A percentile compares a stretch with the other conserved stretches of the same genome.
phyloP scores from a whole-genome alignment of 2,329 filamentous ascomycete species.

The Xylariaceae sp. region DNA sequence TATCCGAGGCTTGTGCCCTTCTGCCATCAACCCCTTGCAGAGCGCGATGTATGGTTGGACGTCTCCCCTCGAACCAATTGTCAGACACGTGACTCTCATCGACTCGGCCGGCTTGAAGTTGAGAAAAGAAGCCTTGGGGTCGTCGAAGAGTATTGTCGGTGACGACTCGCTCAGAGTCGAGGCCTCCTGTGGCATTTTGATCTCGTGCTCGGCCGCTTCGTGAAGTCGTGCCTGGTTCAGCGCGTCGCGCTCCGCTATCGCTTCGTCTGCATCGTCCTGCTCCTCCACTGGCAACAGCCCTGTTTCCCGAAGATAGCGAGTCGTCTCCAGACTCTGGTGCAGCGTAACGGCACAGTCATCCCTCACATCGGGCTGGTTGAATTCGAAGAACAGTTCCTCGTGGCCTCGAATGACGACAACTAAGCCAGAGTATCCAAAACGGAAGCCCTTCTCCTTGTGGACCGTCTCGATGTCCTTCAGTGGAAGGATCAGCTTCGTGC shows the following conservation, averaged over 20 bases:
- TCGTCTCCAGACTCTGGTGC: slow-evolving; percentile 66
- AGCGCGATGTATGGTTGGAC: slow-evolving; percentile 97
- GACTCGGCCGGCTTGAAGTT: slow-evolving; percentile 81
- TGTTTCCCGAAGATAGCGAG: slow-evolving; percentile 63
- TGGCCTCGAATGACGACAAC: slow-evolving; percentile 90
- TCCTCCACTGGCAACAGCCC: slow-evolving; percentile 61
- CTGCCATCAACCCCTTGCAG: slow-evolving; percentile 80
- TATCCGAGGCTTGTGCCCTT: slow-evolving; percentile 81
- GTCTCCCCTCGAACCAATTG: slow-evolving; percentile 90
- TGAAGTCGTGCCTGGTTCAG: slow-evolving; percentile 64
- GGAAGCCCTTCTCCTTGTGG: slow-evolving; percentile 90
- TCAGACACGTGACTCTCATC: slow-evolving; percentile 82
- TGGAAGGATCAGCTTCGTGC: slow-evolving; percentile 87
- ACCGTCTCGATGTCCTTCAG: slow-evolving; percentile 88
- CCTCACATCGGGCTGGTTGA: slow-evolving; percentile 65
- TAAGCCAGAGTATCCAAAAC: slow-evolving; percentile 82
- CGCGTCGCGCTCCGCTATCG: slow-evolving; percentile 73
- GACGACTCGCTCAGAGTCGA: slow-evolving; percentile 43
- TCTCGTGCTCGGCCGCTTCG: slow-evolving; percentile 42
- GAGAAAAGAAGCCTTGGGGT: slow-evolving; percentile 77
- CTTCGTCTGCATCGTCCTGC: slow-evolving; percentile 61
- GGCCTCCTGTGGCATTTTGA: slow-evolving; percentile 39
- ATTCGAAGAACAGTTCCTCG: slow-evolving; percentile 96
- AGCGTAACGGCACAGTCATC: slow-evolving; percentile 86
- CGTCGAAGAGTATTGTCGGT: slow-evolving; percentile 80